Base-by-base conservation (phyloP, 1,284 basidiomycete species). In the Uromyces viciae-fabae region DNA sequence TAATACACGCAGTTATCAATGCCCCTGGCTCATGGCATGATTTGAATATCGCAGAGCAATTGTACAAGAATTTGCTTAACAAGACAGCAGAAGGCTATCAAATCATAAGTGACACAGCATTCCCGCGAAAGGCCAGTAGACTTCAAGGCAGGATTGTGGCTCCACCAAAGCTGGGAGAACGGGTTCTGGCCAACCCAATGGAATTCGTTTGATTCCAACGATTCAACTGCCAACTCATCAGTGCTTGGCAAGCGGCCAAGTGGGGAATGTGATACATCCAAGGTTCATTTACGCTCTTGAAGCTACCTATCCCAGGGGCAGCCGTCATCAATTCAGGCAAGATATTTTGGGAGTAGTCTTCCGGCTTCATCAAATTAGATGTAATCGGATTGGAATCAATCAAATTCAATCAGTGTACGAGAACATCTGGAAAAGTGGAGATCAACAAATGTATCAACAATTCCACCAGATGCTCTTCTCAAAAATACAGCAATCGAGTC, bases 1-100 rank as follows among this genome's bases (percentile, higher is more conserved):
- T 89, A 19, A 87, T 88, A 83, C 84, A 82, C 14, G 83, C 81
- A 9, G 81, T 83, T 7, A 54, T 87, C 38, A 89, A 89, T 84
- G 85, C 86, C 0, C 88, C 88, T 5, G 88, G 88, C 0, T 89
- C 88, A 77, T 89, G 88, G 89, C 88, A 89, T 83, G 87, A 89
- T 82, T 85, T 88, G 3, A 83, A 82, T 25, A 85, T 89, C 75
- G 87, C 88, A 1, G 83, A 82, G 0, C 85, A 84, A 0, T 86
- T 89, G 5, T 89, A 87, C 81, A 71, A 86, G 8, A 85, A 85
- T 28, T 84, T 89, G 0, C 82, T 74, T 0, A 83, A 68, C 2
- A 14, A 82, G 2, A 87, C 86, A 8, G 88, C 88, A 0, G 83
- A 85, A 0, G 87, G 87, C 0, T 89, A 83, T 81, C 89, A 87